phyloP scores from a whole-genome alignment of 441 rosid species.

The Jatropha podagrica region DNA sequence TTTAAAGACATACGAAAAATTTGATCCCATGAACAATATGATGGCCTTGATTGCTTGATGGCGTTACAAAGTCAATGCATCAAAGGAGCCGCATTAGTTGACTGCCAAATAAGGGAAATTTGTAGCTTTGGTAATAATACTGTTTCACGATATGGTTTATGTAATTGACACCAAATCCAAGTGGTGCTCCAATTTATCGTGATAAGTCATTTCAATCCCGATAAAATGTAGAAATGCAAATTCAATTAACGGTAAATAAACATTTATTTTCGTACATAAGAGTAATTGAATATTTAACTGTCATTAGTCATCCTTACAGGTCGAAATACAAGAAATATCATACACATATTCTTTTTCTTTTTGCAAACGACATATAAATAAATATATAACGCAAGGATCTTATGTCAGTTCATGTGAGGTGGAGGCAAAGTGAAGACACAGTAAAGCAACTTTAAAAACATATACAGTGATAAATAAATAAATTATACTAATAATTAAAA shows the following conservation, averaged over 20 bases:
- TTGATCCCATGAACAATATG: slow-evolving; percentile 8
- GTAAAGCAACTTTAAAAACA: not conserved
- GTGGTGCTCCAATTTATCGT: not conserved
- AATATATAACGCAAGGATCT: slow-evolving; percentile 32
- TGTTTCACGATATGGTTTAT: not conserved
- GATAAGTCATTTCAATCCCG: too few species aligned
- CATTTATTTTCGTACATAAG: too few species aligned
- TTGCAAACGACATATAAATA: slow-evolving; percentile 16
- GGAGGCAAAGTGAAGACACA: slow-evolving; percentile 11
- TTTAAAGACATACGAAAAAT: not conserved
- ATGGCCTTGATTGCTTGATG: slow-evolving; percentile 28
- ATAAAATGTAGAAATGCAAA: too few species aligned
- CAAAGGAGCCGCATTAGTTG: slow-evolving; percentile 62
- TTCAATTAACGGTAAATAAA: too few species aligned
- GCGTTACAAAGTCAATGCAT: slow-evolving; percentile 35
- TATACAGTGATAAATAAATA: too few species aligned
- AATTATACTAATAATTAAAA: too few species aligned
- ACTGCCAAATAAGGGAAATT: slow-evolving; percentile 27
- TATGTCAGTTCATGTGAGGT: slow-evolving; percentile 37
- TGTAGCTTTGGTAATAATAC: slow-evolving; percentile 9
- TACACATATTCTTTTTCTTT: slow-evolving; percentile 12
- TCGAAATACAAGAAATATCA: slow-evolving; percentile 17
- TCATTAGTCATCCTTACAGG: not conserved
- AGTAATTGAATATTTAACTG: not conserved
- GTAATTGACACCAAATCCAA: not conserved